These are phyloP conservation scores for Rhodocollybia butyracea DNA, from an alignment of 768 basidiomycete genomes.

Conservation along the genomic window DNA sequence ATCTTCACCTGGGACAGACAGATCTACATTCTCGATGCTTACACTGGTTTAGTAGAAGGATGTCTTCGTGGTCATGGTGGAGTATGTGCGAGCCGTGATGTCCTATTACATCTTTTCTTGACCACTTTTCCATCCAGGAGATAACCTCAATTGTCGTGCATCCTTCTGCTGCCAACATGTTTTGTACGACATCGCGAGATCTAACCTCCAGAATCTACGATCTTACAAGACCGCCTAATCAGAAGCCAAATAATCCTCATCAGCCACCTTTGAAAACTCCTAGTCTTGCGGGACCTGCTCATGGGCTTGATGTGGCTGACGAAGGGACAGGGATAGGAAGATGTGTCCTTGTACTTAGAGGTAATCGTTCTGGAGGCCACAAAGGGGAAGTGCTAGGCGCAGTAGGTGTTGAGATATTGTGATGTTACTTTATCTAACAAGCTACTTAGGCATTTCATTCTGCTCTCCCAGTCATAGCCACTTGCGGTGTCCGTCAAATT, in stretches of 20 bases:
- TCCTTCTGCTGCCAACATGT: slow-evolving; percentile 51
- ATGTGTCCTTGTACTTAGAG: slow-evolving; percentile 63
- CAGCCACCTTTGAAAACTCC: slow-evolving; percentile 49
- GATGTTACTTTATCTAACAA: background rate
- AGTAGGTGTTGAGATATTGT: slow-evolving; percentile 31
- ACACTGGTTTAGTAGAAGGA: slow-evolving; percentile 36
- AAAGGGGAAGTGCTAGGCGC: slow-evolving; percentile 64
- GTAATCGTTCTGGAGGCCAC: slow-evolving; percentile 74
- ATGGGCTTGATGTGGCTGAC: slow-evolving; percentile 61
- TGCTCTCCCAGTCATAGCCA: slow-evolving; percentile 61
- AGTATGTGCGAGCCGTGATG: slow-evolving; percentile 37
- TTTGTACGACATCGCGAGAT: slow-evolving; percentile 74
- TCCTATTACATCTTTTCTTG: slow-evolving; percentile 4
- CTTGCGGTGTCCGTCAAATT: slow-evolving; percentile 60
- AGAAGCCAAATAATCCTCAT: slow-evolving; percentile 45
- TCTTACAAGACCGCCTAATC: slow-evolving; percentile 34
- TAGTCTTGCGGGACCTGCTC: slow-evolving; percentile 64
- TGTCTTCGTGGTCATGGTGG: slow-evolving; percentile 70
- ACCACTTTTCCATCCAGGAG: slow-evolving; percentile 26
- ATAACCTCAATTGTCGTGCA: slow-evolving; percentile 72
- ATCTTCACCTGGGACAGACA: slow-evolving; percentile 52
- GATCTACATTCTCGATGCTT: slow-evolving; percentile 53
- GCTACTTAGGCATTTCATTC: slow-evolving; percentile 63
- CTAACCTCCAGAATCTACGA: slow-evolving; percentile 70
- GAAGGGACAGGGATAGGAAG: slow-evolving; percentile 56